A percentile compares a stretch with the other conserved stretches of the same genome.
These are phyloP conservation scores for Sporothrix phasma DNA, from an alignment of 2,329 filamentous ascomycete genomes.

Conservation along the genomic window DNA sequence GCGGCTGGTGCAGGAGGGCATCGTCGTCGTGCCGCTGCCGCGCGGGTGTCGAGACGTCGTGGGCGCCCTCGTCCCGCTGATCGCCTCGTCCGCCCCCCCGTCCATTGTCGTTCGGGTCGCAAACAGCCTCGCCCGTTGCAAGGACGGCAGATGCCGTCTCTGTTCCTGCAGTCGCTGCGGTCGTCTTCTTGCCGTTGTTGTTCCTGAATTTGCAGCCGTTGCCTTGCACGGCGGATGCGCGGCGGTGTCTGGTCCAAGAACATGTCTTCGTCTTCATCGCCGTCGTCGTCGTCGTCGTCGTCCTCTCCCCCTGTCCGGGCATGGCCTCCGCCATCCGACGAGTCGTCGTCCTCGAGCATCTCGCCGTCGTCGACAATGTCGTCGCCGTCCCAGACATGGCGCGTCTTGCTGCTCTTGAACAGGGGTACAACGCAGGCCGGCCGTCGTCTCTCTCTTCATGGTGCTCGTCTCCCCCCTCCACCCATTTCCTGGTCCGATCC, in stretches of 20 bases:
- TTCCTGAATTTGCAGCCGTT: background rate
- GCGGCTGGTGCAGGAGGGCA: background rate
- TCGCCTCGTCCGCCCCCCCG: background rate
- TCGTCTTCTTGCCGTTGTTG: background rate
- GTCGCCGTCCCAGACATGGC: background rate
- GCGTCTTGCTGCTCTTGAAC: background rate
- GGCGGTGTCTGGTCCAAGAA: slow-evolving; percentile 9
- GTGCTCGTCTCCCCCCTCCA: background rate
- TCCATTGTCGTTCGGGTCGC: background rate
- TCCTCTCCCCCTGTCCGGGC: too few relatives aligned
- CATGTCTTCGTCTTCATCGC: background rate
- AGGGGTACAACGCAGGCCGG: background rate
- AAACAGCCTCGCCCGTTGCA: slow-evolving; percentile 10
- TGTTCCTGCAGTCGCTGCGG: background rate
- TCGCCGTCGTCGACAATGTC: slow-evolving; percentile 8
- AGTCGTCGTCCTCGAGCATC: slow-evolving; percentile 5
- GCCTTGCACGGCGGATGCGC: background rate
- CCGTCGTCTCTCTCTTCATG: background rate
- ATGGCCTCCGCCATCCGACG: background rate
- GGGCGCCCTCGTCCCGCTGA: background rate
- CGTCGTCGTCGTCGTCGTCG: background rate
- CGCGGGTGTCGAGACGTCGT: background rate
- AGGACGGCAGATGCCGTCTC: background rate
- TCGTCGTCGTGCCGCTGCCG: background rate
- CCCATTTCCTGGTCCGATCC: background rate